Conservation (phyloP, 2,329 filamentous ascomycete species). For the Colletotrichum coccodes region DNA sequence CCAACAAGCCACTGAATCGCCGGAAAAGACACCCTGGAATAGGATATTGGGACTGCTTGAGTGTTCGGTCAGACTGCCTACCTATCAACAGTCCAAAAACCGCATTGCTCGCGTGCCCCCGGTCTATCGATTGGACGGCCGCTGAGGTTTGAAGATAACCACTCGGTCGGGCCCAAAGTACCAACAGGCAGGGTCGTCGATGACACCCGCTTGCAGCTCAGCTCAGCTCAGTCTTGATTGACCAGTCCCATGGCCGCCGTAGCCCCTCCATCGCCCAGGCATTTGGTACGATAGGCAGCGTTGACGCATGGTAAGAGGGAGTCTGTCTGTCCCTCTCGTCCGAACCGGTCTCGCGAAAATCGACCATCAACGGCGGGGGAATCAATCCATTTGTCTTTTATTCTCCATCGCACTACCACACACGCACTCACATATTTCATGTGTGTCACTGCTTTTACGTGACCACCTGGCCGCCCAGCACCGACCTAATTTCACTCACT, state of each 20-base stretch:
- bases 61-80: neutral
- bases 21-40: slow-evolving; percentile 10
- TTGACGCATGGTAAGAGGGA: slow-evolving; percentile 4
- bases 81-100: neutral
- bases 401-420: neutral
- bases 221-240: slow-evolving; percentile 7
- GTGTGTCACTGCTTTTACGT: slow-evolving; percentile 24
- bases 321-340: neutral
- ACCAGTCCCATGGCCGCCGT: slow-evolving; percentile 17
- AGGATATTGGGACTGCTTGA: neutral
- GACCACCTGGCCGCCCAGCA: neutral
- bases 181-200: neutral
- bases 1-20: slow-evolving; percentile 6
- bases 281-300: slow-evolving; percentile 2
- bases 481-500: slow-evolving; percentile 3
- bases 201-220: slow-evolving; percentile 7
- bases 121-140: neutral
- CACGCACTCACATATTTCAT: neutral
- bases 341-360: neutral
- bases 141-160: neutral
- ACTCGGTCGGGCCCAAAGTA: slow-evolving; percentile 4
- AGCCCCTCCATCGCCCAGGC: slow-evolving; percentile 1
- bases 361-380: slow-evolving; percentile 10
- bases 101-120: neutral
- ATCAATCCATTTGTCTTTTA: neutral